Conservation (phyloP, 306 rosid genomes). For the Ormosia emarginata region DNA sequence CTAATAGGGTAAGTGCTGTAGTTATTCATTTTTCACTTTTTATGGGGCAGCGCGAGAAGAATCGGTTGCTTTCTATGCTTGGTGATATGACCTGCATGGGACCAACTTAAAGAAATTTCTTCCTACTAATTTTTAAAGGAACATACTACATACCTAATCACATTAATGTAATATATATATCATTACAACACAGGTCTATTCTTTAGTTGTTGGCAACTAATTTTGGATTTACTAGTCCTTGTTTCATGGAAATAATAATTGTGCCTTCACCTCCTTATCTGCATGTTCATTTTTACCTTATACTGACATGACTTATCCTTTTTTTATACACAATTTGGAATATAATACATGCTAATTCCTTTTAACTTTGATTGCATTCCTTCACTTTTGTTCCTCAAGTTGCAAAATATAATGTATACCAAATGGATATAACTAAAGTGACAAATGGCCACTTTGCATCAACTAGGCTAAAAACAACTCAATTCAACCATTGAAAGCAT, state of each 20-base stretch:
- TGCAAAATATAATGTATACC: no score
- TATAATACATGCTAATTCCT: background rate
- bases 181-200: background rate
- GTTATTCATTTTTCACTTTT: background rate
- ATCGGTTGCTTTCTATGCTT: background rate
- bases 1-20: background rate
- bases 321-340: background rate
- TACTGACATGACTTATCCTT: background rate
- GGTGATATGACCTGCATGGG: constrained; percentile 24
- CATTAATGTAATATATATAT: background rate
- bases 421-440: no score
- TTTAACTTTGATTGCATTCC: background rate
- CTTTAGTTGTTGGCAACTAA: background rate
- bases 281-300: background rate
- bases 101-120: constrained; percentile 8
- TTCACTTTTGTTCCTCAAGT: no score
- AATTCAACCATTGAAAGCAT: no score
- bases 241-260: background rate
- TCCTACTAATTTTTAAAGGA: background rate
- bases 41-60: background rate
- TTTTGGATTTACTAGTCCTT: constrained; percentile 2
- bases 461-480: no score
- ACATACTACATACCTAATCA: constrained; percentile 23
- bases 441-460: no score
- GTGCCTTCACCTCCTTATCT: background rate